Evolutionary conservation across 2,329 filamentous ascomycete genomes (phyloP), one percentile per base, ranked within the genome.

Genomic region (Calonectria pteridis): DNA sequence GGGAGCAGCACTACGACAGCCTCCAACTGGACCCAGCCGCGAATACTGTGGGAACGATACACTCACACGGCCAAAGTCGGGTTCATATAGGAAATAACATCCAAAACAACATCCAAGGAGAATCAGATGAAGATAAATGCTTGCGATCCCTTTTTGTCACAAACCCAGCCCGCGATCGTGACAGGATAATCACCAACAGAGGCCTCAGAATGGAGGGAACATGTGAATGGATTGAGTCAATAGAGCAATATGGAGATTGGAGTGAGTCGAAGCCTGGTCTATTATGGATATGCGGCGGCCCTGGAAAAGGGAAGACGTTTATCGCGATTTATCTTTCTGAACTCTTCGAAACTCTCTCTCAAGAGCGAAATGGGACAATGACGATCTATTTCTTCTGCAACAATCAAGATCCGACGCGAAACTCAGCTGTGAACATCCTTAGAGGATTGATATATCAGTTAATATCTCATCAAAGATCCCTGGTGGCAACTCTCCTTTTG

Each of bases 281-380:
- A 3, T 35, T 71, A 23, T 71, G 68, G 68, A 66, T 71, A 26
- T 66, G 46, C 13, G 68, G 68, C 1, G 59, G 59, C 26, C 71
- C 71, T 3, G 71, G 71, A 16, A 70, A 59, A 23, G 71, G 71
- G 4, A 73, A 73, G 43, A 73, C 71, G 0, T 66, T 70, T 40
- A 55, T 73, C 7, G 46, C 71, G 0, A 67, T 69, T 18, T 71
- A 43, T 31, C 18, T 73, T 9, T 66, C 67, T 5, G 37, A 73
- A 16, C 29, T 50, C 18, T 33, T 73, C 4, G 31, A 55, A 10
- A 18, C 20, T 5, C 37, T 20, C 16, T 14, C 37, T 2, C 4
- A 40, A 40, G 6, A 40, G 26, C 11, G 33, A 0, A 33, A 20
- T n/a, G 26, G 23, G 6, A 28, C 31, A 1, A 16, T 51, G 1